A percentile compares a stretch with the other conserved stretches of the same genome.
These are phyloP conservation scores for Styphnolobium japonicum DNA, from an alignment of 306 rosid species.

Conservation along the genomic window DNA sequence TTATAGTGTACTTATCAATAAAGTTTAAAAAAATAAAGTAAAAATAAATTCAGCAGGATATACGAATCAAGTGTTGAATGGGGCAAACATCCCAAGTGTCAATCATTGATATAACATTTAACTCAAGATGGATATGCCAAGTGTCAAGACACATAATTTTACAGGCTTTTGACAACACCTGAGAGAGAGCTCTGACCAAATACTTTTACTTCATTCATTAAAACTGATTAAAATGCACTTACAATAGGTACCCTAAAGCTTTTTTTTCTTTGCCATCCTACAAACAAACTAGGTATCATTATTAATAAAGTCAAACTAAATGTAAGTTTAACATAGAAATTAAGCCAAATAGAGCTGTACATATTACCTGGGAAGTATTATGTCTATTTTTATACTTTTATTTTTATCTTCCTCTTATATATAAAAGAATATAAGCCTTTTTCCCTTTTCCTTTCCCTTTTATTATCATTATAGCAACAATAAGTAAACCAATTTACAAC, in stretches of 20 bases:
- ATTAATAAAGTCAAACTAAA: background rate
- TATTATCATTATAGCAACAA: conserved; percentile 16
- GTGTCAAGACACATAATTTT: background rate
- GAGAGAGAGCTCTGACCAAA: background rate
- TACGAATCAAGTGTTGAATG: background rate
- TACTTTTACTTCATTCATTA: background rate
- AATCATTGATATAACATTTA: background rate
- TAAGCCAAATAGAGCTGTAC: background rate
- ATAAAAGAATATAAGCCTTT: no score
- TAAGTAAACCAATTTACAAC: background rate
- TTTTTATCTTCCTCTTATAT: no score
- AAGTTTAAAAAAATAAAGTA: background rate
- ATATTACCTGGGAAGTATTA: background rate
- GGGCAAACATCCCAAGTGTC: background rate
- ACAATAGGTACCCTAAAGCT: background rate
- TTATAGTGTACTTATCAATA: background rate
- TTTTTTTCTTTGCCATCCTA: background rate
- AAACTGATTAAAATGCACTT: background rate
- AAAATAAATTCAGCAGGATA: background rate
- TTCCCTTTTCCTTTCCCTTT: no score
- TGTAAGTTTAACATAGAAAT: background rate
- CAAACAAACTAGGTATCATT: background rate
- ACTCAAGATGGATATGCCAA: background rate
- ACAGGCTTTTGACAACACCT: background rate
- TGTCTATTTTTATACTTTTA: no score